Percentiles rank a stretch among this genome's conserved stretches.
Evolutionary conservation across 441 rosid species (phyloP).

Genomic region (Iberis amara): DNA sequence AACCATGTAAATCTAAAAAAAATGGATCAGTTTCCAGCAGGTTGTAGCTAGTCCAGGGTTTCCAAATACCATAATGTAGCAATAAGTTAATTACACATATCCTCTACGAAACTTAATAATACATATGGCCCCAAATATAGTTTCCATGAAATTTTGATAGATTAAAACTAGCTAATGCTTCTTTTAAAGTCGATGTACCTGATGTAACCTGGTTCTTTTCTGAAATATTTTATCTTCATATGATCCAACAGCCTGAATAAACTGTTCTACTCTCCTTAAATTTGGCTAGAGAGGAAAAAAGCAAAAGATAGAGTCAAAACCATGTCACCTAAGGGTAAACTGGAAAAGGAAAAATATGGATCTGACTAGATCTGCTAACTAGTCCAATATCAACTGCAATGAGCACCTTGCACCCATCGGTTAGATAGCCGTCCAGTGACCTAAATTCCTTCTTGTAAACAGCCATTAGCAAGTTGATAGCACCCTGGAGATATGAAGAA

Average conservation of each 20-base stretch:
- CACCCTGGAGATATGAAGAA: constrained; percentile 61
- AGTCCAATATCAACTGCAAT: constrained; percentile 17
- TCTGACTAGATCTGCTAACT: constrained; percentile 12
- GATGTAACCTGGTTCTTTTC: constrained; percentile 80
- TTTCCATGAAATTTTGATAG: neutral
- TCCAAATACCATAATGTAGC: constrained; percentile 4
- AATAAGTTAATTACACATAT: neutral
- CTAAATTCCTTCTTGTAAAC: constrained; percentile 92
- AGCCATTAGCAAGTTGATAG: constrained; percentile 85
- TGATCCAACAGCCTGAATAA: constrained; percentile 89
- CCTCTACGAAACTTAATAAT: constrained; percentile 4
- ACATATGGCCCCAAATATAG: neutral
- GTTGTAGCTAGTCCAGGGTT: constrained; percentile 2
- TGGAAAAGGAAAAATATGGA: constrained; percentile 6
- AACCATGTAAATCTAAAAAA: constrained; percentile 7
- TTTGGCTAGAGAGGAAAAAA: constrained; percentile 51
- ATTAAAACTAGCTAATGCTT: constrained; percentile 1
- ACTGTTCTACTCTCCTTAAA: constrained; percentile 76
- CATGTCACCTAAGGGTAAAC: constrained; percentile 15
- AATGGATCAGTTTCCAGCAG: constrained; percentile 2
- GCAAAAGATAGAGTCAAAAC: constrained; percentile 18
- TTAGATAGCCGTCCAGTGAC: constrained; percentile 73
- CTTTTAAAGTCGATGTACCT: constrained; percentile 39
- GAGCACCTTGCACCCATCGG: constrained; percentile 74
- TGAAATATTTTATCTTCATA: constrained; percentile 89